Evolutionary conservation across 345 rosid genomes (phyloP).

Genomic region (Hibiscus syriacus): DNA sequence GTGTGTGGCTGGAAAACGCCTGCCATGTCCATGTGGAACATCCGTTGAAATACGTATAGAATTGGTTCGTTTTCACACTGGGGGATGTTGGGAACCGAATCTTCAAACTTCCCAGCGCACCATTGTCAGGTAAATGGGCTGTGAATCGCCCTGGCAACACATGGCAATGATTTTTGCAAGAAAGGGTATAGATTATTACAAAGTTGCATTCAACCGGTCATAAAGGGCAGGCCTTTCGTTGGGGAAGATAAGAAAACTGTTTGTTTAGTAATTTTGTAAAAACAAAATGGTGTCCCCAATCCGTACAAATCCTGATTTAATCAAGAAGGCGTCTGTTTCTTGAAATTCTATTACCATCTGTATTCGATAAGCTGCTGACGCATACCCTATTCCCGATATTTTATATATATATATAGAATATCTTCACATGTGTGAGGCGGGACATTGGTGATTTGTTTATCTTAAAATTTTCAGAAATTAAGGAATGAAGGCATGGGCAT

Average conservation of each 20-base stretch:
- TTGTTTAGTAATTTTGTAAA: too few species aligned
- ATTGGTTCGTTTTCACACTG: slow-evolving; percentile 7
- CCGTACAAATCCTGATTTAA: slow-evolving; percentile 20
- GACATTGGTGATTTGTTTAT: slow-evolving; percentile 13
- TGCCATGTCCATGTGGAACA: not conserved
- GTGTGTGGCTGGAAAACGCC: not conserved
- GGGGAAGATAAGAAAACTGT: not conserved
- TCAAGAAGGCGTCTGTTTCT: not conserved
- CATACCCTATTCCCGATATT: too few species aligned
- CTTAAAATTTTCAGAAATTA: slow-evolving; percentile 19
- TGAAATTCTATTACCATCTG: not conserved
- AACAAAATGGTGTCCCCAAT: too few species aligned
- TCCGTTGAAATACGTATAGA: not conserved
- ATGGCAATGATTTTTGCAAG: not conserved
- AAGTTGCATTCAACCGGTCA: not conserved
- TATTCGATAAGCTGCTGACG: not conserved
- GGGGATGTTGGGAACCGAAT: not conserved
- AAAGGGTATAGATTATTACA: not conserved
- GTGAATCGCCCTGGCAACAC: not conserved
- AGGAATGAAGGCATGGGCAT: slow-evolving; percentile 29
- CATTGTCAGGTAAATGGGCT: slow-evolving; percentile 8
- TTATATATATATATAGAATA: not conserved
- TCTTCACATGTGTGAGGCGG: slow-evolving; percentile 29
- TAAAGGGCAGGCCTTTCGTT: not conserved
- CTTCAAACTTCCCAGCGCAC: slow-evolving; percentile 23